Conservation (phyloP, 495 filamentous ascomycete species). For the Penicillium antarcticum region DNA sequence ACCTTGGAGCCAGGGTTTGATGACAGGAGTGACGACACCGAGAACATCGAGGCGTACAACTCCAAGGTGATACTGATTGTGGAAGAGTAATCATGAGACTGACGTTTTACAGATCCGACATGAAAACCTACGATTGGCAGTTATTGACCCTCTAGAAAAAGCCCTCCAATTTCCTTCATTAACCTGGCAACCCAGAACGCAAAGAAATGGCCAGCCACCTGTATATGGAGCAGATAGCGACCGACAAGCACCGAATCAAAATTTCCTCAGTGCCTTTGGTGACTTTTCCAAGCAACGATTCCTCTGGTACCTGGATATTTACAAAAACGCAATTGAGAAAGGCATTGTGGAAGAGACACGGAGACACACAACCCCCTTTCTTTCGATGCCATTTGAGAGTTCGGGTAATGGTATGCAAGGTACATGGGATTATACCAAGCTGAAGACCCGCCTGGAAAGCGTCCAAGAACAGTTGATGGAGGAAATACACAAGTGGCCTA, state of each 20-base stretch:
- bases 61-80: constrained; percentile 60
- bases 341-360: constrained; percentile 41
- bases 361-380: constrained; percentile 61
- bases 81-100: background rate
- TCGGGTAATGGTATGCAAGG: constrained; percentile 81
- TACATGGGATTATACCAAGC: constrained; percentile 74
- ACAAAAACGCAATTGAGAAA: constrained; percentile 65
- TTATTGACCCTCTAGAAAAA: constrained; percentile 81
- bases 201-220: background rate
- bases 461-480: constrained; percentile 66
- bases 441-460: constrained; percentile 62
- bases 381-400: constrained; percentile 81
- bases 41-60: constrained; percentile 74
- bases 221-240: constrained; percentile 40
- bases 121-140: constrained; percentile 81
- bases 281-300: constrained; percentile 91
- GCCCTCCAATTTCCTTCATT: constrained; percentile 57
- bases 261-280: constrained; percentile 59
- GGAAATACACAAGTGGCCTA: constrained; percentile 70
- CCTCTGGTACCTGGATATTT: constrained; percentile 92
- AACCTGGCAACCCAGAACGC: background rate
- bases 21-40: constrained; percentile 65
- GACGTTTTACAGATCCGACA: constrained; percentile 68
- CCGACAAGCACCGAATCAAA: constrained; percentile 47
- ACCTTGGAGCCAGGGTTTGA: constrained; percentile 96